A percentile compares a stretch with the other conserved stretches of the same genome.
These are phyloP conservation scores for Penicillium ucsense DNA, from an alignment of 495 filamentous ascomycete species.

Conservation along the genomic window DNA sequence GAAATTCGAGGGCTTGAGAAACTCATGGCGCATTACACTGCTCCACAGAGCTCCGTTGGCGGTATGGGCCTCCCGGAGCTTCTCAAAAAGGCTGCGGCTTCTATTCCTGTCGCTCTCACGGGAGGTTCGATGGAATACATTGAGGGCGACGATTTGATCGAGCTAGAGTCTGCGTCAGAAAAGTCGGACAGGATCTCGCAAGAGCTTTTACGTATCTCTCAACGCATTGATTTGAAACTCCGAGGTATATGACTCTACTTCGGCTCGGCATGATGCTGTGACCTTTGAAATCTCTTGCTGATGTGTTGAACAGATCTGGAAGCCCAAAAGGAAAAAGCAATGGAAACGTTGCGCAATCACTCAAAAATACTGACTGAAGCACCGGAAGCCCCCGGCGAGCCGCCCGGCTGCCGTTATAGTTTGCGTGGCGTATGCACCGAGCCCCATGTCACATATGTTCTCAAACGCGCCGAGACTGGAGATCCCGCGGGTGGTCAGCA, in stretches of 20 bases:
- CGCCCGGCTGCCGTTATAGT: conserved; percentile 38
- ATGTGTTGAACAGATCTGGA: conserved; percentile 37
- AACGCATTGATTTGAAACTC: conserved; percentile 42
- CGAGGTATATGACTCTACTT: conserved; percentile 22
- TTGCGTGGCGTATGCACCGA: conserved; percentile 43
- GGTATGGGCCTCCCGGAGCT: conserved; percentile 22
- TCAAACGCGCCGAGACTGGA: conserved; percentile 20
- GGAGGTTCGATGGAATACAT: conserved; percentile 8
- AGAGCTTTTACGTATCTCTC: conserved; percentile 28
- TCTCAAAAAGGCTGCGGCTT: conserved; percentile 27
- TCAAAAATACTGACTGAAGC: conserved; percentile 46
- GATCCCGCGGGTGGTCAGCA: conserved; percentile 4
- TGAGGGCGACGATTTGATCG: conserved; percentile 4
- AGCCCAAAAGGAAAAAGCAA: conserved; percentile 38
- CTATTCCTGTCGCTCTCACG: conserved; percentile 16
- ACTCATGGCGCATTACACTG: conserved; percentile 23
- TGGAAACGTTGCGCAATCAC: conserved; percentile 35
- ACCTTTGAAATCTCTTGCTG: neutral
- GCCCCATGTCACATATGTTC: conserved; percentile 43
- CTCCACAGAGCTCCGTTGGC: conserved; percentile 11
- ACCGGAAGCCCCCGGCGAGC: conserved; percentile 34
- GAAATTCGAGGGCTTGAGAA: conserved; percentile 34
- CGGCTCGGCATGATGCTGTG: too few relatives aligned
- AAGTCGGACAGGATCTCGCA: conserved; percentile 23
- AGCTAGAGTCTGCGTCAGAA: conserved; percentile 10